Evolutionary conservation across 495 filamentous ascomycete genomes (phyloP).

Genomic region (Penicillium parvum): DNA sequence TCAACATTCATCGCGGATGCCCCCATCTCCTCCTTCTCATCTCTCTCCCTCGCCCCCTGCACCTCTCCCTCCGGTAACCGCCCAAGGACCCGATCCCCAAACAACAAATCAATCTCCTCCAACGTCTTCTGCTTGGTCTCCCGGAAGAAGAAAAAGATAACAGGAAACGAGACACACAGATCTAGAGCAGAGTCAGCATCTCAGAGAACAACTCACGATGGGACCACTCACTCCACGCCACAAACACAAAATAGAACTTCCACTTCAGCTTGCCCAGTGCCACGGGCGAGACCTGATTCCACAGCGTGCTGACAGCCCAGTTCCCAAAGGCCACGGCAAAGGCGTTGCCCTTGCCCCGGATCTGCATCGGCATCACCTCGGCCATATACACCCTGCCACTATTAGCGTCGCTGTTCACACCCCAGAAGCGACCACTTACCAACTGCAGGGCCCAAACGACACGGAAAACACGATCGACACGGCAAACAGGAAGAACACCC

Average conservation of each 20-base stretch:
- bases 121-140: constrained; percentile 53
- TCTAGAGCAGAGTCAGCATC: constrained; percentile 26
- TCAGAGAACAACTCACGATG: background rate
- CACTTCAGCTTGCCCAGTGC: constrained; percentile 40
- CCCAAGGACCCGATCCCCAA: constrained; percentile 43
- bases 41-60: constrained; percentile 12
- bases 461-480: constrained; percentile 45
- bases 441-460: constrained; percentile 44
- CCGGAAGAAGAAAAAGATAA: constrained; percentile 51
- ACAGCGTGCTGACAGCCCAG: constrained; percentile 48
- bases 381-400: constrained; percentile 40
- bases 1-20: constrained; percentile 17
- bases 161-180: constrained; percentile 28
- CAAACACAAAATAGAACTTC: constrained; percentile 48
- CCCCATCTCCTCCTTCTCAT: constrained; percentile 10
- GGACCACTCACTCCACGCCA: constrained; percentile 31
- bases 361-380: constrained; percentile 50
- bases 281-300: constrained; percentile 47
- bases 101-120: constrained; percentile 55
- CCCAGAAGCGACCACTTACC: constrained; percentile 20
- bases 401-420: background rate
- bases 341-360: constrained; percentile 44
- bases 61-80: constrained; percentile 19
- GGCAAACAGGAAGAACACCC: constrained; percentile 48
- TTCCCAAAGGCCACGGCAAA: constrained; percentile 46